These are phyloP conservation scores for Aureobasidium sp. DNA, from an alignment of 2,329 filamentous ascomycete species.

Conservation along the genomic window DNA sequence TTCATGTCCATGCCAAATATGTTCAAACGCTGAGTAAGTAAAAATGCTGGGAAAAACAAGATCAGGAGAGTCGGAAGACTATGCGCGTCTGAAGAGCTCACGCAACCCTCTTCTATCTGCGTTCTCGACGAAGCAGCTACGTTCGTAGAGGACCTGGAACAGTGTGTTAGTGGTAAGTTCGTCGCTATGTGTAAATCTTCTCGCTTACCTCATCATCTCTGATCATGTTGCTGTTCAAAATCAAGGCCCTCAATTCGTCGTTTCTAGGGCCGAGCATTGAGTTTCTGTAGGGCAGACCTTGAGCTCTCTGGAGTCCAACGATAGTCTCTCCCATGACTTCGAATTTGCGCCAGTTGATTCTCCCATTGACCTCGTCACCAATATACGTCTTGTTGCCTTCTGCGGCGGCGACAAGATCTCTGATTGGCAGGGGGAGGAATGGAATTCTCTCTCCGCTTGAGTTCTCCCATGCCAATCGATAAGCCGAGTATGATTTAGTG, in stretches of 20 bases:
- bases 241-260: conserved; percentile 62
- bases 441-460: conserved; percentile 83
- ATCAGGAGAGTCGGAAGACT: background rate
- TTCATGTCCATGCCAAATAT: conserved; percentile 2
- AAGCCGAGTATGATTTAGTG: conserved; percentile 86
- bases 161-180: background rate
- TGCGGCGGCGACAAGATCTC: conserved; percentile 85
- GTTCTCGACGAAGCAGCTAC: conserved; percentile 10
- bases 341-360: conserved; percentile 98
- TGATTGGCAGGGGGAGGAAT: conserved; percentile 80
- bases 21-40: background rate
- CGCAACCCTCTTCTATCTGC: conserved; percentile 11
- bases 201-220: conserved; percentile 77
- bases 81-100: conserved; percentile 14
- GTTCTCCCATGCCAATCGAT: conserved; percentile 97
- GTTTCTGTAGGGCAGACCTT: conserved; percentile 62
- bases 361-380: conserved; percentile 40
- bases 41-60: background rate
- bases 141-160: conserved; percentile 13
- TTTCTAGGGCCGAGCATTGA: conserved; percentile 40
- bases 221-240: conserved; percentile 72
- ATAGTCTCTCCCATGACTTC: conserved; percentile 91
- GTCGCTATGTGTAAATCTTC: background rate
- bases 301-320: conserved; percentile 82
- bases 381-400: conserved; percentile 89